phyloP scores from a whole-genome alignment of 352 stramenopile species.

The Globisporangium cederbergense region DNA sequence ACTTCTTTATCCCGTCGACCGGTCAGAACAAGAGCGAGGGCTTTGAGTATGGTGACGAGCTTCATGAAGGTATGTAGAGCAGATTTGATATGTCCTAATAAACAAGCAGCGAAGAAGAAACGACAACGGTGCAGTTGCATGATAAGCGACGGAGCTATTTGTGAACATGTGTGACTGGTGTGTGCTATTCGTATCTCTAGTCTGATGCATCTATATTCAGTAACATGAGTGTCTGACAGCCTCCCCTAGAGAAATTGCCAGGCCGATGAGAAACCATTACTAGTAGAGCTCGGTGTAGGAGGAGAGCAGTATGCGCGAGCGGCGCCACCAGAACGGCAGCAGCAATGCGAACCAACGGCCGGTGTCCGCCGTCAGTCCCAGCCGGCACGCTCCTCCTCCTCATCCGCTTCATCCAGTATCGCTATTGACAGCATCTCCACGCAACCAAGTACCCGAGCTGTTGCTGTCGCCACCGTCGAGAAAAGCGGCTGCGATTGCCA shows the following conservation, averaged over 20 bases:
- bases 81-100: conserved; percentile 5
- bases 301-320: conserved; percentile 30
- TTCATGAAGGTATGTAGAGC: background rate
- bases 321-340: conserved; percentile 48
- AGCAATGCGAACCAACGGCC: conserved; percentile 37
- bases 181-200: background rate
- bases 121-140: background rate
- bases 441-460: background rate
- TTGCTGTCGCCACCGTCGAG: conserved; percentile 5
- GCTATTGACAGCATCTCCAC: background rate
- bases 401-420: background rate
- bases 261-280: background rate
- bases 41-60: background rate
- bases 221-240: background rate
- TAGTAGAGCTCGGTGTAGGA: background rate
- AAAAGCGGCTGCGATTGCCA: background rate
- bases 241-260: background rate
- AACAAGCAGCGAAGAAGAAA: background rate
- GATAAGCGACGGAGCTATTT: background rate
- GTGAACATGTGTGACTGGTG: background rate
- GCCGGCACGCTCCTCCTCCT: background rate
- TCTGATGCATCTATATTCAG: background rate
- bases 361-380: background rate
- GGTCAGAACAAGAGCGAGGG: conserved; percentile 22
- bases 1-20: conserved; percentile 48